A percentile compares a stretch with the other conserved stretches of the same genome.
These are phyloP conservation scores for Metschnikowia arizonensis DNA, from an alignment of 805 yeast species.

Conservation along the genomic window DNA sequence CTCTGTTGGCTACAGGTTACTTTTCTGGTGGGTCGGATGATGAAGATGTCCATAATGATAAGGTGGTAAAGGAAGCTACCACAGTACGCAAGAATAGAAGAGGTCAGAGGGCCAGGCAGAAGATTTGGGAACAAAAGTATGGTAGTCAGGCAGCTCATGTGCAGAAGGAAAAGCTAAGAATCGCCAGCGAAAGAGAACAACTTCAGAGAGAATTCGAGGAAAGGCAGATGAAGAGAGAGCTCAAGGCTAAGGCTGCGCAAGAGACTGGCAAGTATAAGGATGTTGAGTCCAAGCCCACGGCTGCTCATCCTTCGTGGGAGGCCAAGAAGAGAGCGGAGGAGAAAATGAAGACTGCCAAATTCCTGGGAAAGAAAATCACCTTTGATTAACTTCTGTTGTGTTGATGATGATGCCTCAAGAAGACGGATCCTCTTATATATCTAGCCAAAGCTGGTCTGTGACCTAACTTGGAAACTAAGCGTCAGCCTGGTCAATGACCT, in stretches of 20 bases:
- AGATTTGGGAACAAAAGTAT: conserved; percentile 91
- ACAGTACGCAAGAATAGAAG: conserved; percentile 77
- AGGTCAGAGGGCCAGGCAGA: conserved; percentile 95
- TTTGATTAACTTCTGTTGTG: conserved; percentile 44
- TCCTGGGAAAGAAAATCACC: conserved; percentile 78
- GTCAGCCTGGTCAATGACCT: too few relatives aligned
- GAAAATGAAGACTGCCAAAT: conserved; percentile 57
- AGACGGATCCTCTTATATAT: too few relatives aligned
- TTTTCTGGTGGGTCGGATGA: conserved; percentile 79
- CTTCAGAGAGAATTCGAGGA: conserved; percentile 66
- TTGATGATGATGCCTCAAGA: too few relatives aligned
- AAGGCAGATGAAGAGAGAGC: conserved; percentile 64
- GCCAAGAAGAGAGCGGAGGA: conserved; percentile 79
- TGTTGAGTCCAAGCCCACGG: neutral
- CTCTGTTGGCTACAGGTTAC: conserved; percentile 75
- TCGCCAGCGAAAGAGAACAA: conserved; percentile 52
- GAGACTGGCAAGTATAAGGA: conserved; percentile 23
- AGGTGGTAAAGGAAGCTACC: conserved; percentile 49
- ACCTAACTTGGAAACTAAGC: too few relatives aligned
- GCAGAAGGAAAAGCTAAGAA: conserved; percentile 55
- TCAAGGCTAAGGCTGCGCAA: conserved; percentile 37
- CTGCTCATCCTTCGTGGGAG: conserved; percentile 93
- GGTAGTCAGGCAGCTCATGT: conserved; percentile 84
- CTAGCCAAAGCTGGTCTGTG: too few relatives aligned
- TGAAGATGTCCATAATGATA: conserved; percentile 44